phyloP scores from a whole-genome alignment of 1,284 basidiomycete genomes.

The Heterobasidion parviporum region DNA sequence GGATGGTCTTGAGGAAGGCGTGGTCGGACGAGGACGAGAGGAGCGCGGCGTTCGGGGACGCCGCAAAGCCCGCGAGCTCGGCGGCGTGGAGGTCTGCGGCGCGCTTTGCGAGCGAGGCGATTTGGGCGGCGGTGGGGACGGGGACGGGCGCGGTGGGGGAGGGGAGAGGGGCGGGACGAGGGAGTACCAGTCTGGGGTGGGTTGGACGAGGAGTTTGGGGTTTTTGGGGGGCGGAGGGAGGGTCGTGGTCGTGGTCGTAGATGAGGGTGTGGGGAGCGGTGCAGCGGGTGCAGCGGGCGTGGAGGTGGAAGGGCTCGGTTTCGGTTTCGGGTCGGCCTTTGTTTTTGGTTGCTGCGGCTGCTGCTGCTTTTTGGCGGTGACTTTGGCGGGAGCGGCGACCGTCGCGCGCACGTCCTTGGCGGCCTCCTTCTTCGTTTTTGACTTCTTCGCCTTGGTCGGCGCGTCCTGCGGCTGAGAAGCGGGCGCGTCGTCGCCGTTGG shows the following conservation, averaged over 20 bases:
- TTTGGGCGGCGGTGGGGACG: slow-evolving; percentile 32
- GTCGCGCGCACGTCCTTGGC: neutral
- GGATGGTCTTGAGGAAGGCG: slow-evolving; percentile 77
- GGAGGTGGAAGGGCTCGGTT: neutral
- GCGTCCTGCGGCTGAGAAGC: too few species aligned
- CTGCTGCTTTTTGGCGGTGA: slow-evolving; percentile 8
- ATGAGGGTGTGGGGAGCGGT: neutral
- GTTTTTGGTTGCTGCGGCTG: slow-evolving; percentile 9
- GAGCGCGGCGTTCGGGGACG: slow-evolving; percentile 27
- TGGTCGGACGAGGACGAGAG: slow-evolving; percentile 55
- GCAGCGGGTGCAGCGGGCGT: neutral
- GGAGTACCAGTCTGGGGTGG: slow-evolving; percentile 55
- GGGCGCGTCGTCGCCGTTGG: slow-evolving; percentile 21
- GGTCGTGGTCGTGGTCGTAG: neutral
- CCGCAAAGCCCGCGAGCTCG: slow-evolving; percentile 41
- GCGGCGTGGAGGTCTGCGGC: slow-evolving; percentile 43
- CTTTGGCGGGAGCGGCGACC: neutral
- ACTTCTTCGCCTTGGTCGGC: neutral
- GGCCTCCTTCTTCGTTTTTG: slow-evolving; percentile 10
- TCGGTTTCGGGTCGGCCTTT: neutral
- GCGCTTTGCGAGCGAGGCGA: slow-evolving; percentile 37
- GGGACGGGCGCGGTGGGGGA: slow-evolving; percentile 17
- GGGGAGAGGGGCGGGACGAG: slow-evolving; percentile 23
- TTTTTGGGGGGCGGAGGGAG: neutral
- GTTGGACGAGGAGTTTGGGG: slow-evolving; percentile 29